A percentile compares a stretch with the other conserved stretches of the same genome.
Conservation (phyloP, 2,329 filamentous ascomycete species). For the Colletotrichum filicis region DNA sequence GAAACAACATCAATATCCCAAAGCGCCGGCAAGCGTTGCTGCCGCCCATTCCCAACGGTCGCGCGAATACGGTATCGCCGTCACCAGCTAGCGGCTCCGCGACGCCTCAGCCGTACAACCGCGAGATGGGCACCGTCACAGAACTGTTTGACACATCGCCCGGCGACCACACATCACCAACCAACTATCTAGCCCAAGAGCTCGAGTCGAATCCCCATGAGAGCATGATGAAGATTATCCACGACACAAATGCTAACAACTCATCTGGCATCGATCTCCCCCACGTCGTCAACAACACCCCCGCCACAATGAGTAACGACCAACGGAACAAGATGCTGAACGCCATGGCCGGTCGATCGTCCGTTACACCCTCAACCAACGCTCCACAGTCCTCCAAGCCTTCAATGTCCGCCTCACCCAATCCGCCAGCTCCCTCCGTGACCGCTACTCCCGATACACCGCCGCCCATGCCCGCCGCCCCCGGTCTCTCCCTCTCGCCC, state of each 20-base stretch:
- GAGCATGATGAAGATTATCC: slow-evolving; percentile 74
- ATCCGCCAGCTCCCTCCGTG: slow-evolving; percentile 34
- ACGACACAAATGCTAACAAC: slow-evolving; percentile 69
- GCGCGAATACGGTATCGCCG: slow-evolving; percentile 42
- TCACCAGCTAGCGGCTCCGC: slow-evolving; percentile 42
- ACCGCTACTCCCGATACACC: slow-evolving; percentile 27
- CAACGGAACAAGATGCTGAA: slow-evolving; percentile 69
- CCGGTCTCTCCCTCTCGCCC: slow-evolving; percentile 57
- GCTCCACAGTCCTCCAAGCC: slow-evolving; percentile 35
- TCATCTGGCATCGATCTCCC: slow-evolving; percentile 62
- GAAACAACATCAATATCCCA: slow-evolving; percentile 52
- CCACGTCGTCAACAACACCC: slow-evolving; percentile 66
- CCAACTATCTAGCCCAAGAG: slow-evolving; percentile 63
- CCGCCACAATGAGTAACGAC: slow-evolving; percentile 65
- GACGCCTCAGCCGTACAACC: slow-evolving; percentile 44
- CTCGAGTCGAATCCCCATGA: slow-evolving; percentile 68
- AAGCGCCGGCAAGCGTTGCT: slow-evolving; percentile 66
- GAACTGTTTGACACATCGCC: slow-evolving; percentile 67
- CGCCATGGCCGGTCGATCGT: slow-evolving; percentile 64
- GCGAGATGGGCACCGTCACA: slow-evolving; percentile 67
- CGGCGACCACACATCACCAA: slow-evolving; percentile 55
- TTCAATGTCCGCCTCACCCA: slow-evolving; percentile 32
- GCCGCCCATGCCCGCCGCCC: slow-evolving; percentile 36
- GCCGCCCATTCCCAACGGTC: slow-evolving; percentile 60
- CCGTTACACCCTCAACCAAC: slow-evolving; percentile 39